Evolutionary conservation across 768 basidiomycete species (phyloP).

Genomic region (Leccinum obscurum): DNA sequence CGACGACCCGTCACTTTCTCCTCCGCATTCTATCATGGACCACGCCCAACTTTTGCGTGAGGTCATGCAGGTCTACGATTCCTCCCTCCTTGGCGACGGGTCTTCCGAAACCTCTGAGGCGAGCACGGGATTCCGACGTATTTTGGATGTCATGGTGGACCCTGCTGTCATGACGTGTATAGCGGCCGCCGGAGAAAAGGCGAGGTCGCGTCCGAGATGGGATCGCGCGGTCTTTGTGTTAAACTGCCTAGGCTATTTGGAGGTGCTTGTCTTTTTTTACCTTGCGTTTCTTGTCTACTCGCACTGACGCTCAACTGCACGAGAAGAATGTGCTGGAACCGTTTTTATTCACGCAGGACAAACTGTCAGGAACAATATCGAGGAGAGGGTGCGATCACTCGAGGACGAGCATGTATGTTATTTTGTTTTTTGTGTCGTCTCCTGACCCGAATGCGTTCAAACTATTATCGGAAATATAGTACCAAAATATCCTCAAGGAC

Average conservation of each 20-base stretch:
- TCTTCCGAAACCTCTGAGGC: constrained; percentile 12
- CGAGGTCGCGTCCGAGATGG: constrained; percentile 58
- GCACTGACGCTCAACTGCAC: background rate
- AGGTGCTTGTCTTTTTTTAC: constrained; percentile 46
- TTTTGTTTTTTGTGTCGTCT: background rate
- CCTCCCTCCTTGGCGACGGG: constrained; percentile 70
- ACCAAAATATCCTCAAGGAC: constrained; percentile 28
- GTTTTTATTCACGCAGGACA: constrained; percentile 65
- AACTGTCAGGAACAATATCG: constrained; percentile 65
- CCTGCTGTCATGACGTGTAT: constrained; percentile 79
- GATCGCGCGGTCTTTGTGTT: constrained; percentile 82
- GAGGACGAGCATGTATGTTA: constrained; percentile 81
- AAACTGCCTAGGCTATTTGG: constrained; percentile 82
- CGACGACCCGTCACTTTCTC: constrained; percentile 68
- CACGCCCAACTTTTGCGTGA: constrained; percentile 83
- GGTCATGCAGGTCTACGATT: constrained; percentile 86
- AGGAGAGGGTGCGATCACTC: constrained; percentile 59
- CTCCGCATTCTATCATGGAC: constrained; percentile 79
- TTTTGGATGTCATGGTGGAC: constrained; percentile 83
- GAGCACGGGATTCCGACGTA: constrained; percentile 33
- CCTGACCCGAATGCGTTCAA: too few species aligned
- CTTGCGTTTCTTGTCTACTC: constrained; percentile 1
- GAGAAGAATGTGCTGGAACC: constrained; percentile 62
- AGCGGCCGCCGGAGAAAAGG: constrained; percentile 65
- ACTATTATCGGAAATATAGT: constrained; percentile 5